Conservation (phyloP, 208 protist species). For the Acanthamoeba royreba region DNA sequence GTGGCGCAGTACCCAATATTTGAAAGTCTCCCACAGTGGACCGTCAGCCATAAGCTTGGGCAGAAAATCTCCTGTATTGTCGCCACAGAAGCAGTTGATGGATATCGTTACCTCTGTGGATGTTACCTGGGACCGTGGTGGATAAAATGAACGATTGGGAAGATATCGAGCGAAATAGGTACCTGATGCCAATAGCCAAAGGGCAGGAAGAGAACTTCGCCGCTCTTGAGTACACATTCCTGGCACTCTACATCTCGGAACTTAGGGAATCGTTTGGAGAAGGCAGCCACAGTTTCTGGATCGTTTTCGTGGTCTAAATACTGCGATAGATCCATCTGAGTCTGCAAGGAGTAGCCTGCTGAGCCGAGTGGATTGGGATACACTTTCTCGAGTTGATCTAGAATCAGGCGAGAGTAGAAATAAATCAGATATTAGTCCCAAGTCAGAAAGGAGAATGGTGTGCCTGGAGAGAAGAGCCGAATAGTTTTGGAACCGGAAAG, state of each 20-base stretch:
- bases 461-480: neutral
- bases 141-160: neutral
- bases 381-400: neutral
- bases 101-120: neutral
- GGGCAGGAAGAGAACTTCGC: constrained; percentile 40
- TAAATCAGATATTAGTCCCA: neutral
- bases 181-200: constrained; percentile 39
- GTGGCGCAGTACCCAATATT: neutral
- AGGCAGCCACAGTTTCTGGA: neutral
- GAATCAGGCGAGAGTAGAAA: neutral
- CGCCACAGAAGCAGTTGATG: constrained; percentile 40
- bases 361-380: constrained; percentile 17
- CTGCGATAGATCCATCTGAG: constrained; percentile 26
- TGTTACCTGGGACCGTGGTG: neutral
- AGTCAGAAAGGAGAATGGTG: neutral
- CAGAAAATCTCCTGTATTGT: neutral
- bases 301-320: neutral
- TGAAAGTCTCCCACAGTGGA: neutral
- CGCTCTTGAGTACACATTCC: neutral
- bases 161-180: neutral
- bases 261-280: neutral
- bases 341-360: neutral
- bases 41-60: neutral
- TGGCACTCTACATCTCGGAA: neutral
- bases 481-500: neutral